Percentiles rank a stretch among this genome's conserved stretches.
Evolutionary conservation across 495 filamentous ascomycete species (phyloP).

Genomic region (Tuber melanosporum): DNA sequence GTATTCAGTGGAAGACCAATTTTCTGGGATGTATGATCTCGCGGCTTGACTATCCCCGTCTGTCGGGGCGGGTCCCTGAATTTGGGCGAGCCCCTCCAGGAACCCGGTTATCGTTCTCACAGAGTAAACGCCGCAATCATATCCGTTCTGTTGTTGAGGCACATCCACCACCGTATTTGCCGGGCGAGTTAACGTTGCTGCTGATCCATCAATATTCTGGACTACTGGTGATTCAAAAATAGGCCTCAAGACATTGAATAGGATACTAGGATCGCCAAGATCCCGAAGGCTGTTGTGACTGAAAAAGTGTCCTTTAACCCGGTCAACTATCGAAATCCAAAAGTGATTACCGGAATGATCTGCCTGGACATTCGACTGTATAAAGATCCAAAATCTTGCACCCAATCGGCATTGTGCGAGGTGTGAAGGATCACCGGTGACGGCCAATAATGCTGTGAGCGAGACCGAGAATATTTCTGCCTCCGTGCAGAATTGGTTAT

Average conservation of each 20-base stretch:
- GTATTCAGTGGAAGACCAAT: neutral
- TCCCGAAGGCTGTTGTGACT: neutral
- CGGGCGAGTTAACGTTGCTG: neutral
- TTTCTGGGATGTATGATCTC: neutral
- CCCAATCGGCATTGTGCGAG: neutral
- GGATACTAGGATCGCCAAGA: neutral
- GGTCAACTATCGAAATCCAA: constrained; percentile 3
- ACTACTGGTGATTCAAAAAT: neutral
- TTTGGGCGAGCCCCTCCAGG: neutral
- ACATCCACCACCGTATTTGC: neutral
- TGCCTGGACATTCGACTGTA: constrained; percentile 7
- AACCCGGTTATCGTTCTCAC: constrained; percentile 8
- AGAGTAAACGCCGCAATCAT: constrained; percentile 18
- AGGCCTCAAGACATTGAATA: neutral
- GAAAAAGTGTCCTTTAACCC: constrained; percentile 2
- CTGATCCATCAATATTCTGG: neutral
- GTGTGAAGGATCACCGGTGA: neutral
- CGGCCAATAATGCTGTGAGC: neutral
- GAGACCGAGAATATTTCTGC: neutral
- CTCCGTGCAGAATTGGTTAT: neutral
- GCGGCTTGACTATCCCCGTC: neutral
- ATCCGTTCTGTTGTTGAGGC: constrained; percentile 7
- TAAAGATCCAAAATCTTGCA: constrained; percentile 17
- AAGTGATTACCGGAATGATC: neutral
- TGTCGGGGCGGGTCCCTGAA: neutral